phyloP scores from a whole-genome alignment of 257 asterid genomes.

The Salvia miltiorrhiza region DNA sequence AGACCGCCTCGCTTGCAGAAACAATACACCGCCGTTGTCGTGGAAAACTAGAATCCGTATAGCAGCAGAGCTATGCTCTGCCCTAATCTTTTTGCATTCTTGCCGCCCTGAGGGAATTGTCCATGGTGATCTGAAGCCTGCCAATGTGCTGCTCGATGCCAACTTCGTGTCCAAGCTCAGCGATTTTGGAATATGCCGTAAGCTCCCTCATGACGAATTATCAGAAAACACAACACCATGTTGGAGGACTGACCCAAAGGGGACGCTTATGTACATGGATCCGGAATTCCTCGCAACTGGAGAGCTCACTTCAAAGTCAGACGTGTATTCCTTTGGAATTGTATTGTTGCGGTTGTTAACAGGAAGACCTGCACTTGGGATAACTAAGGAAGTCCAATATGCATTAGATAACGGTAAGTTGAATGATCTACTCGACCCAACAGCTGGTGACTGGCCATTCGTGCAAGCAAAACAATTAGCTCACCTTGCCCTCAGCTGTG shows the following conservation, averaged over 20 bases:
- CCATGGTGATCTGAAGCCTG: slow-evolving; percentile 85
- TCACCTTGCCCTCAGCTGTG: slow-evolving; percentile 69
- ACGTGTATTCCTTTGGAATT: slow-evolving; percentile 83
- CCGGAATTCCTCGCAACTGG: slow-evolving; percentile 77
- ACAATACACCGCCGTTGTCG: slow-evolving; percentile 73
- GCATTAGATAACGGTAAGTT: slow-evolving; percentile 64
- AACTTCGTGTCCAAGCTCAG: slow-evolving; percentile 75
- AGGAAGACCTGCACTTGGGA: slow-evolving; percentile 67
- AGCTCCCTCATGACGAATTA: slow-evolving; percentile 35
- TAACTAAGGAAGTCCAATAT: slow-evolving; percentile 57
- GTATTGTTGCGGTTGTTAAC: slow-evolving; percentile 68
- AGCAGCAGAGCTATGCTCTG: slow-evolving; percentile 84
- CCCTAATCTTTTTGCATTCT: slow-evolving; percentile 80
- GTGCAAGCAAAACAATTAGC: slow-evolving; percentile 93
- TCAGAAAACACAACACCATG: slow-evolving; percentile 37
- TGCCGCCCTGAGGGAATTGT: slow-evolving; percentile 55
- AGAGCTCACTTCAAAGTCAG: slow-evolving; percentile 80
- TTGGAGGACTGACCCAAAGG: slow-evolving; percentile 60
- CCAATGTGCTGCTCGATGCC: slow-evolving; percentile 73
- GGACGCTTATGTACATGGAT: slow-evolving; percentile 64
- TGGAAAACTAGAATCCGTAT: slow-evolving; percentile 90
- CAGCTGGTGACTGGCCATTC: slow-evolving; percentile 98
- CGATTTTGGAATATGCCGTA: slow-evolving; percentile 74
- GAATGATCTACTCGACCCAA: slow-evolving; percentile 66
- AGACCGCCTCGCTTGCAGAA: slow-evolving; percentile 81